Evolutionary conservation across 2,329 filamentous ascomycete species (phyloP).

Genomic region (Pyricularia grisea): DNA sequence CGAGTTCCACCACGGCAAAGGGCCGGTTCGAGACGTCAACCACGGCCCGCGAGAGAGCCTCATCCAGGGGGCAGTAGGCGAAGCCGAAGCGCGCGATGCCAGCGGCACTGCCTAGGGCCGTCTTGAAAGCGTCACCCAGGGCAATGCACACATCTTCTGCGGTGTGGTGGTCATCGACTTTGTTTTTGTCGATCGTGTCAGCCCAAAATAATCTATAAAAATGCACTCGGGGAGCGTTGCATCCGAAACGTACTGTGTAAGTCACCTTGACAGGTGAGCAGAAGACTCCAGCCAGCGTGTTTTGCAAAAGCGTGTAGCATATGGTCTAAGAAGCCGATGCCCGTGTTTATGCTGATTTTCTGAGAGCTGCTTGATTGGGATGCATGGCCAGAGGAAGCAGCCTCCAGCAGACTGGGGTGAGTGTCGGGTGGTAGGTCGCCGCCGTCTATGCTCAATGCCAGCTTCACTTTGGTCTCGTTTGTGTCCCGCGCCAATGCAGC

Average conservation of each 20-base stretch:
- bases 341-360: slow-evolving; percentile 79
- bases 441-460: slow-evolving; percentile 89
- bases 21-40: slow-evolving; percentile 92
- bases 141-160: slow-evolving; percentile 93
- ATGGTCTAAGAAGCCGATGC: slow-evolving; percentile 96
- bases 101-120: slow-evolving; percentile 65
- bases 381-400: slow-evolving; percentile 57
- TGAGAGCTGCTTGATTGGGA: slow-evolving; percentile 78
- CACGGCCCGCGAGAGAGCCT: slow-evolving; percentile 86
- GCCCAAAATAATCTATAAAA: neutral
- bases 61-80: slow-evolving; percentile 89
- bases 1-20: slow-evolving; percentile 73
- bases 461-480: slow-evolving; percentile 95
- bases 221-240: neutral
- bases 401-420: slow-evolving; percentile 42
- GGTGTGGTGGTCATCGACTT: slow-evolving; percentile 97
- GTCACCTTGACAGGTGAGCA: slow-evolving; percentile 76
- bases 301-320: slow-evolving; percentile 97
- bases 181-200: neutral
- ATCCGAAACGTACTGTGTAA: slow-evolving; percentile 63
- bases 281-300: slow-evolving; percentile 88
- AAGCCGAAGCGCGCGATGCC: slow-evolving; percentile 86
- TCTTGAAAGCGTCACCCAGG: slow-evolving; percentile 75
- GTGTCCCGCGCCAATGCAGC: slow-evolving; percentile 79
- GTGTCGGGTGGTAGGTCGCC: slow-evolving; percentile 63